phyloP scores from a whole-genome alignment of 2,329 filamentous ascomycete genomes.

The Colletotrichum magnum region DNA sequence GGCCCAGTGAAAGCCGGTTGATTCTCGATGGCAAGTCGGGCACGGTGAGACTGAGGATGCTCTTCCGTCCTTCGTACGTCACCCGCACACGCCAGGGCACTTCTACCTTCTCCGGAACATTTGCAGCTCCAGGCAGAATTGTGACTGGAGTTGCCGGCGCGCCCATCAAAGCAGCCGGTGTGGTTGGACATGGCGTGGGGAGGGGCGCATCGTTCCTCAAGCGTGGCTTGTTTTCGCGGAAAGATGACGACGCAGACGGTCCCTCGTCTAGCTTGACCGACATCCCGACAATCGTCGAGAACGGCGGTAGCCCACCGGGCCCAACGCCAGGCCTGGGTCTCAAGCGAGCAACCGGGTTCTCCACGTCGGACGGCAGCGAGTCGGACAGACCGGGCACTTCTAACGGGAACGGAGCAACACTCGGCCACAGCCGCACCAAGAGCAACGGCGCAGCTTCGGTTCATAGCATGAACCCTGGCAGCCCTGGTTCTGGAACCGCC shows the following conservation, averaged over 20 bases:
- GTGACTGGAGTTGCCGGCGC: conserved; percentile 85
- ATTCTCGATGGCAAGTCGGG: conserved; percentile 92
- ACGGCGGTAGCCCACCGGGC: conserved; percentile 54
- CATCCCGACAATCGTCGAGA: conserved; percentile 59
- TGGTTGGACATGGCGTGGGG: conserved; percentile 83
- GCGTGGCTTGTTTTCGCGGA: conserved; percentile 83
- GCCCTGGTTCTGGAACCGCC: conserved; percentile 80
- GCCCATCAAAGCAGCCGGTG: conserved; percentile 89
- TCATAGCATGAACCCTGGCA: conserved; percentile 72
- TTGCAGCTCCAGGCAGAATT: conserved; percentile 88
- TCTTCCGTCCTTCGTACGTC: conserved; percentile 95
- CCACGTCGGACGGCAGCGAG: conserved; percentile 41
- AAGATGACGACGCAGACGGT: conserved; percentile 69
- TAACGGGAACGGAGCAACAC: conserved; percentile 45
- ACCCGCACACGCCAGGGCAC: conserved; percentile 89
- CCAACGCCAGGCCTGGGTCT: conserved; percentile 51
- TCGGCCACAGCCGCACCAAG: conserved; percentile 65
- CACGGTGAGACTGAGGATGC: conserved; percentile 82
- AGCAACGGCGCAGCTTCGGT: conserved; percentile 77
- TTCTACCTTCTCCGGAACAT: conserved; percentile 92
- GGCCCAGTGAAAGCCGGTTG: conserved; percentile 80
- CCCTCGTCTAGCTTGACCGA: conserved; percentile 50
- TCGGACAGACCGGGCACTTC: conserved; percentile 50
- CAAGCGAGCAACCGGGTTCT: conserved; percentile 58
- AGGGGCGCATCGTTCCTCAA: conserved; percentile 93